Base-by-base conservation (phyloP, 179 eudicot genomes). In the Gypsophila paniculata region DNA sequence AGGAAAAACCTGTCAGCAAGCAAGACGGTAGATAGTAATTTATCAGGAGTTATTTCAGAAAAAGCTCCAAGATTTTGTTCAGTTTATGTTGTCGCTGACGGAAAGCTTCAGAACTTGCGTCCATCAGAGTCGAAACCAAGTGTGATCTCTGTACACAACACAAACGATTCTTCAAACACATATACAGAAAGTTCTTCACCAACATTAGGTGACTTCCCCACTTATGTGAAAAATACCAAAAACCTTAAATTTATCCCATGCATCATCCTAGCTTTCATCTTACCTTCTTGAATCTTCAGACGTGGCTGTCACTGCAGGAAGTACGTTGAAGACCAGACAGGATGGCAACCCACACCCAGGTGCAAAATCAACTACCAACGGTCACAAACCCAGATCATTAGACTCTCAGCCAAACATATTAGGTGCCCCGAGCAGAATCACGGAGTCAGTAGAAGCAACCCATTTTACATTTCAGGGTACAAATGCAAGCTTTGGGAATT, bases 61-160 rank as follows among this genome's bases (percentile, higher is more conserved):
- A 69, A 57, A 55, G 79, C 82, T 26, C 92, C 97, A 42, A 72
- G 67, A 32, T 89, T 85, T 76, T 91, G 97, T 79, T 89, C 95
- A 2, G 89, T 91, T 17, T 91, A 89, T 80, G 89, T 79, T 59
- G 76, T 91, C 80, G 73, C 86, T 68, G 91, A 85, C 26, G 92
- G 95, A 62, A 89, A 83, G 70, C 75, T 91, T 73, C 82, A 86
- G 69, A 86, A 89, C 10, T 38, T 89, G 61, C 88, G 89, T 23
- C 85, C 92, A n/a, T 84, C 92, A 60, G 84, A 79, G 77, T 78
- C 82, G 51, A 86, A 83, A 68, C 78, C 84, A 74, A 83, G 54
- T 72, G 81, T 65, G 59, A 78, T 83, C 78, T 61, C 65, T 55
- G 67, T 61, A 77, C 87, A 81, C 70, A 85, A 75, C 49, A 62